Evolutionary conservation across 352 stramenopile species (phyloP).

Genomic region (Peronosclerospora sorghi): DNA sequence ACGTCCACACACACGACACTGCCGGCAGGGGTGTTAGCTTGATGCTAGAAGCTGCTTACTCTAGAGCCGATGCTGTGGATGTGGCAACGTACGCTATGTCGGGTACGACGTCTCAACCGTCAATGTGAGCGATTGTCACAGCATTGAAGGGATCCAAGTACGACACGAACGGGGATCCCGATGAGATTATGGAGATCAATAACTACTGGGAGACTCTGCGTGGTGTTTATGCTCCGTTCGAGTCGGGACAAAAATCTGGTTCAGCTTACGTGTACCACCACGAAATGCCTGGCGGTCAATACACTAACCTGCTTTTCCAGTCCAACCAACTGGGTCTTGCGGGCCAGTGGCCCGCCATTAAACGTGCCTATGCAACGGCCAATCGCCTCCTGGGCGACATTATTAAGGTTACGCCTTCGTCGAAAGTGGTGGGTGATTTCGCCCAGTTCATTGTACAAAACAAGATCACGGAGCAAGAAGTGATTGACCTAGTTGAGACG

Average conservation of each 20-base stretch:
- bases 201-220: constrained; percentile 97
- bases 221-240: constrained; percentile 95
- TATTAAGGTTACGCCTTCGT: constrained; percentile 97
- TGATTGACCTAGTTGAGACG: constrained; percentile 90
- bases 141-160: constrained; percentile 84
- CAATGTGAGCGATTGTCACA: constrained; percentile 91
- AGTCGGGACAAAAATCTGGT: constrained; percentile 94
- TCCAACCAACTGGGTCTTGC: constrained; percentile 90
- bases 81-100: constrained; percentile 93
- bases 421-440: constrained; percentile 96
- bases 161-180: constrained; percentile 88
- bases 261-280: constrained; percentile 96
- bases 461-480: constrained; percentile 92
- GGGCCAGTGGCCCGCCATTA: constrained; percentile 93
- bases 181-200: constrained; percentile 89
- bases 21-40: constrained; percentile 92
- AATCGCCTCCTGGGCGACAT: constrained; percentile 95
- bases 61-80: constrained; percentile 94
- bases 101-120: constrained; percentile 94
- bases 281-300: constrained; percentile 95
- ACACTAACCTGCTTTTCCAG: constrained; percentile 99
- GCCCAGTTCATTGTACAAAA: constrained; percentile 99
- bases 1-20: constrained; percentile 98
- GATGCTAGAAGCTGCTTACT: constrained; percentile 92
- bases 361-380: constrained; percentile 92